Conservation (phyloP, 2,329 filamentous ascomycete species). For the Colletotrichum echinochloae region DNA sequence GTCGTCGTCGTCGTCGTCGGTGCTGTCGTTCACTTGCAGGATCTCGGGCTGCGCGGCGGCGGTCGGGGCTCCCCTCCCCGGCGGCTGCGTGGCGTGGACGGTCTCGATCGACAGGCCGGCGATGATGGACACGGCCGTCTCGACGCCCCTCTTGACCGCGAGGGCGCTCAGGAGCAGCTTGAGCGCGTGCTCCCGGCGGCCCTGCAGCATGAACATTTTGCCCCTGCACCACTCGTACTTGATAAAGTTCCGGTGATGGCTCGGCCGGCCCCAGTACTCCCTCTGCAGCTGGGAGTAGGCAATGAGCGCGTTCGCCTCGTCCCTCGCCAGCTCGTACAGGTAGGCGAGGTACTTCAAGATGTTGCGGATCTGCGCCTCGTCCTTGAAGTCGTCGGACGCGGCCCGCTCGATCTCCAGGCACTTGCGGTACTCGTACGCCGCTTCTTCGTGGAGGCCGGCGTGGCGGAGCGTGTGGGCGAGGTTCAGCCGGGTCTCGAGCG, state of each 20-base stretch:
- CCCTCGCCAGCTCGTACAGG: slow-evolving; percentile 35
- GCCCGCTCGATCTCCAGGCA: slow-evolving; percentile 39
- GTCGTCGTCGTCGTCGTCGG: not conserved
- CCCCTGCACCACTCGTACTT: slow-evolving; percentile 39
- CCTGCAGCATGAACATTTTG: slow-evolving; percentile 41
- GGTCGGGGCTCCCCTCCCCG: not conserved
- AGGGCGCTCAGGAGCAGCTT: slow-evolving; percentile 38
- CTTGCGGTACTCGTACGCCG: slow-evolving; percentile 41
- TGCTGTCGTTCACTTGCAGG: not conserved
- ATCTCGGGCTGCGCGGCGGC: not conserved
- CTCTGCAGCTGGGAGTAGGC: slow-evolving; percentile 40
- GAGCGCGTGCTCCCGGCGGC: slow-evolving; percentile 37
- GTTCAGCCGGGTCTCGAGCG: slow-evolving; percentile 33
- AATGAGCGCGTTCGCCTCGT: slow-evolving; percentile 33
- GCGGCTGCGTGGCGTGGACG: slow-evolving; percentile 30
- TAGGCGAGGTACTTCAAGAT: slow-evolving; percentile 40
- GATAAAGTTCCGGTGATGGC: slow-evolving; percentile 33
- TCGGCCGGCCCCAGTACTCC: slow-evolving; percentile 34
- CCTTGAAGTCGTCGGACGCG: slow-evolving; percentile 26
- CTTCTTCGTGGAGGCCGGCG: slow-evolving; percentile 35
- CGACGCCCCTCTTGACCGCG: slow-evolving; percentile 28
- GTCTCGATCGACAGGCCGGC: slow-evolving; percentile 23
- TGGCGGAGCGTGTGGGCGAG: slow-evolving; percentile 38
- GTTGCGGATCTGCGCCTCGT: slow-evolving; percentile 38
- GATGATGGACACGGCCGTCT: slow-evolving; percentile 32